These are phyloP conservation scores for Kalanchoe fedtschenkoi DNA, from an alignment of 164 flowering plant genomes.

Conservation along the genomic window DNA sequence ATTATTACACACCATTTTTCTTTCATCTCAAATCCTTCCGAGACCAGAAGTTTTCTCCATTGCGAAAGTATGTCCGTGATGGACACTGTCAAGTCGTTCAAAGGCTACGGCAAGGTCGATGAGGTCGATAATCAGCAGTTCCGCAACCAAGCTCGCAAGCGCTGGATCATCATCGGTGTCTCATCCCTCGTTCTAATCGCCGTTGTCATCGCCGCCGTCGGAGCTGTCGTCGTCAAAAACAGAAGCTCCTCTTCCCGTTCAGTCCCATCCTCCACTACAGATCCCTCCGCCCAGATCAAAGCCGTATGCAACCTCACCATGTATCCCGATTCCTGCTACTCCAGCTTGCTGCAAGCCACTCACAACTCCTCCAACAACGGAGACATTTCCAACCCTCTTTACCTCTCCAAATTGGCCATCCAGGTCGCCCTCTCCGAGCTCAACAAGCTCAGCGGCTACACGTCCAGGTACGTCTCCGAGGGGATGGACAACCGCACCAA, in stretches of 20 bases:
- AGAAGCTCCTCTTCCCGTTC: slow-evolving; percentile 7
- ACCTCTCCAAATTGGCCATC: slow-evolving; percentile 36
- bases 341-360: slow-evolving; percentile 19
- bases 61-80: slow-evolving; percentile 6
- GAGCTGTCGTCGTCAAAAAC: slow-evolving; percentile 23
- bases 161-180: slow-evolving; percentile 32
- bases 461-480: slow-evolving; percentile 13
- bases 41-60: too few species aligned
- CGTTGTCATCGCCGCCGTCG: slow-evolving; percentile 33
- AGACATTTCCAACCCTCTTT: slow-evolving; percentile 21
- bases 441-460: slow-evolving; percentile 17
- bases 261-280: slow-evolving; percentile 4
- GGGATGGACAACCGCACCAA: slow-evolving; percentile 13
- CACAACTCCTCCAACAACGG: slow-evolving; percentile 10
- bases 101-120: slow-evolving; percentile 58
- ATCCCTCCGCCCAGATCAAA: slow-evolving; percentile 17
- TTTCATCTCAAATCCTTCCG: too few species aligned
- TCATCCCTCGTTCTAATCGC: slow-evolving; percentile 36
- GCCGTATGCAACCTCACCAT: slow-evolving; percentile 36
- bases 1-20: too few species aligned
- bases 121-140: slow-evolving; percentile 34
- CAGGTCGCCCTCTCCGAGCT: slow-evolving; percentile 33
- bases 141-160: slow-evolving; percentile 33
- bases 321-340: slow-evolving; percentile 38
- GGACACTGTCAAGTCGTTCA: slow-evolving; percentile 55